Evolutionary conservation across 23 red algal genomes (phyloP), one percentile per base, ranked within the genome.

Genomic region (Porphyridium purpureum): DNA sequence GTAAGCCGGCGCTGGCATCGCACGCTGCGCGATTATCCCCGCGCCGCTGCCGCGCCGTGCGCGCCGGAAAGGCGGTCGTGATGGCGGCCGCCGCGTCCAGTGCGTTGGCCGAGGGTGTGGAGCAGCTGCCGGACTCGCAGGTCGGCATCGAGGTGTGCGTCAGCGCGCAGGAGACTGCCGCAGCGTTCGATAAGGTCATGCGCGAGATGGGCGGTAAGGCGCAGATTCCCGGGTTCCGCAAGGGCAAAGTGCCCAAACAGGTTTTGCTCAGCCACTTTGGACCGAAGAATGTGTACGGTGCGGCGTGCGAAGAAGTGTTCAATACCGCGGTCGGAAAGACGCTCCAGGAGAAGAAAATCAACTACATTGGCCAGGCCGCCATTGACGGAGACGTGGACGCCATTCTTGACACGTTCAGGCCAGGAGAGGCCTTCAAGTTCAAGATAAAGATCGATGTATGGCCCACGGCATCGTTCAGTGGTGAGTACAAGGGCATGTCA

Each of bases 391-490:
- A 78, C 8, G 66, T 80, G 7, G 72, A 73, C 2, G 74, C 76
- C 22, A 49, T 98, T 4, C 67, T 98, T 19, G 33, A 49, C 22
- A 65, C 59, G 41, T 85, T 75, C 52, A 48, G 53, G 21, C 72
- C 80, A 3, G 58, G 76, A 15, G 24, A 60, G 7, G 24, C 65
- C 24, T 47, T 98, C 4, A 80, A 47, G 8, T 98, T 86, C 56
- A 66, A 63, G 36, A 64, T 98, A n/a, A 86, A 80, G 73, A 60
- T 98, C 49, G 90, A 98, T 48, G 73, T 86, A 8, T 98, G 81
- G 74, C 90, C 90, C n/a, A 60, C 63, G 19, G 80, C 75, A 11
- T 33, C 50, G 27, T 67, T 98, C 22, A 67, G 52, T 25, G 71
- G 50, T 11, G 23, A 53, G 8, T 98, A 86, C 36, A 83, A 80